Conservation (phyloP, 2,329 filamentous ascomycete genomes). For the Paraphaeosphaeria minitans region DNA sequence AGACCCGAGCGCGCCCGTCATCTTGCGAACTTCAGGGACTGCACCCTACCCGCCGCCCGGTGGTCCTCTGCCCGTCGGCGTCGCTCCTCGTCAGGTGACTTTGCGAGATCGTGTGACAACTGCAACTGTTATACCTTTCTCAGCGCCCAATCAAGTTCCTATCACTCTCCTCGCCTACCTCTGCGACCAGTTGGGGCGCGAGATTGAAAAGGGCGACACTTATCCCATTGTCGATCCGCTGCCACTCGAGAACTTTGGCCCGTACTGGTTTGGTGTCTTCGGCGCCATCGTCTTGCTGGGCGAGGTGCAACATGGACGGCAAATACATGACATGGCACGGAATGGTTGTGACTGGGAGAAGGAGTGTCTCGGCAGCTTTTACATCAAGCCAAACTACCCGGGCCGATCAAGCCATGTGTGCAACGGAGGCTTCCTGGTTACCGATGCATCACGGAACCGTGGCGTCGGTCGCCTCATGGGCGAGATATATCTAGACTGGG, state of each 20-base stretch:
- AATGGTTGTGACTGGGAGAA: conserved; percentile 71
- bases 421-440: conserved; percentile 62
- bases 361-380: conserved; percentile 86
- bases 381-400: conserved; percentile 93
- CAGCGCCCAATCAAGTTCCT: conserved; percentile 77
- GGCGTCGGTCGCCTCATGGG: conserved; percentile 59
- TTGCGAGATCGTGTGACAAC: conserved; percentile 82
- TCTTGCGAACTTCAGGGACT: conserved; percentile 71
- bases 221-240: conserved; percentile 86
- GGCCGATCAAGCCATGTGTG: conserved; percentile 89
- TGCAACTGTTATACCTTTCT: conserved; percentile 83
- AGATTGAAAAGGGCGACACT: conserved; percentile 90
- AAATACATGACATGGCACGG: conserved; percentile 52
- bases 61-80: conserved; percentile 69
- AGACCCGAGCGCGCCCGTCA: conserved; percentile 72
- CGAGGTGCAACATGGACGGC: conserved; percentile 63
- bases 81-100: conserved; percentile 76
- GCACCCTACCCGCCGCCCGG: conserved; percentile 67
- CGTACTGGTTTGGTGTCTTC: conserved; percentile 92
- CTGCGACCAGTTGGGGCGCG: conserved; percentile 82
- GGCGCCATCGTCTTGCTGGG: conserved; percentile 86
- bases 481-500: conserved; percentile 59
- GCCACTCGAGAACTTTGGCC: conserved; percentile 73
- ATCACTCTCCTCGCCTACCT: conserved; percentile 75
- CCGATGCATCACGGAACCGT: conserved; percentile 53